Conservation (phyloP, 306 rosid genomes). For the Sophora flavescens region DNA sequence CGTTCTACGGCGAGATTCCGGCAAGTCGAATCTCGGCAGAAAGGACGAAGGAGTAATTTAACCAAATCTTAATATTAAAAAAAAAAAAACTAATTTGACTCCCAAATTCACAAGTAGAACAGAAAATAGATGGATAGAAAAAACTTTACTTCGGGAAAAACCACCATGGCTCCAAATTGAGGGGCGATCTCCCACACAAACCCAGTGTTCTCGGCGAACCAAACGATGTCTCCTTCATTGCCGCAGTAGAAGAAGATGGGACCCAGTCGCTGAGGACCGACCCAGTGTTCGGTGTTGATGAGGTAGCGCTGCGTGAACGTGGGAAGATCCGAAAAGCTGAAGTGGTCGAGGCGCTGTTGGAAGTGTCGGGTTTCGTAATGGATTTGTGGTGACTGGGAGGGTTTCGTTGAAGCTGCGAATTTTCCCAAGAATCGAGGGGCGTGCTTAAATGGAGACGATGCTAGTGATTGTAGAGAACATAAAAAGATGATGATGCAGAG, state of each 20-base stretch:
- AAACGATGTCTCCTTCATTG: conserved; percentile 87
- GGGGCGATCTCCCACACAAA: conserved; percentile 92
- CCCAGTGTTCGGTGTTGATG: conserved; percentile 77
- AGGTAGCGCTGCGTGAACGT: conserved; percentile 81
- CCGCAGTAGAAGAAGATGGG: conserved; percentile 93
- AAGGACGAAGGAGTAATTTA: too few species aligned
- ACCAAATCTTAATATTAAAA: too few species aligned
- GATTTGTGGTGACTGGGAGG: conserved; percentile 4
- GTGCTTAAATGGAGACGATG: conserved; percentile 38
- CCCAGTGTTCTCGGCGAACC: conserved; percentile 89
- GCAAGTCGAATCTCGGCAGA: too few species aligned
- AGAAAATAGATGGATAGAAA: neutral
- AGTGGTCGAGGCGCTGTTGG: conserved; percentile 83
- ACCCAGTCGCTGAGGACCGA: conserved; percentile 55
- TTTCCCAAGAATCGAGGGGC: conserved; percentile 59
- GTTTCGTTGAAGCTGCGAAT: conserved; percentile 44
- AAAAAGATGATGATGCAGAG: conserved; percentile 12
- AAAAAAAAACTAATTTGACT: too few species aligned
- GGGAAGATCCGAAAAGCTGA: conserved; percentile 69
- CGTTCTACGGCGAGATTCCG: too few species aligned
- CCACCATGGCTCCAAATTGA: conserved; percentile 78
- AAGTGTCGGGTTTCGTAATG: conserved; percentile 71
- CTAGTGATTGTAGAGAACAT: conserved; percentile 39
- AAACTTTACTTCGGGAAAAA: conserved; percentile 76
- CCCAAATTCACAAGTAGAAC: neutral